Conservation (phyloP, 2,329 filamentous ascomycete species). For the Apiospora aurea region DNA sequence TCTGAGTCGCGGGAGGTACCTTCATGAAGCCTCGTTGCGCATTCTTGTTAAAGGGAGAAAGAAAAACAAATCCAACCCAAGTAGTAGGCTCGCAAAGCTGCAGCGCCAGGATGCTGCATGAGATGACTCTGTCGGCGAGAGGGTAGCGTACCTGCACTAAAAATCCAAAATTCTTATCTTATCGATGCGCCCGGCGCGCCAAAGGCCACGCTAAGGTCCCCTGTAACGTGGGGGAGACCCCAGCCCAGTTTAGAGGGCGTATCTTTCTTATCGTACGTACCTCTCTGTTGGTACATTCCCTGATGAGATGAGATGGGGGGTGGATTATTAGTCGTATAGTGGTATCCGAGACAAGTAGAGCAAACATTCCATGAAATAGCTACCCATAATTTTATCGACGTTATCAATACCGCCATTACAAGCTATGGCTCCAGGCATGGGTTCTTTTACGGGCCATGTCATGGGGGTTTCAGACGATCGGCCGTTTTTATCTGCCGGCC, state of each 20-base stretch:
- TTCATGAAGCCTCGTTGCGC: constrained; percentile 22
- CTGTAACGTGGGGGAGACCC: not conserved
- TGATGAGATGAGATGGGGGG: too few species aligned
- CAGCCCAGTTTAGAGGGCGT: not conserved
- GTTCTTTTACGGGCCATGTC: not conserved
- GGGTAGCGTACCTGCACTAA: not conserved
- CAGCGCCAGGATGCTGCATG: not conserved
- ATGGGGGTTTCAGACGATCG: constrained; percentile 1
- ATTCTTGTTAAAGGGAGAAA: not conserved
- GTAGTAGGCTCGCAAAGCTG: constrained; percentile 14
- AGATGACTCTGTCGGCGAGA: constrained; percentile 4
- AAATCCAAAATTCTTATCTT: constrained; percentile 11
- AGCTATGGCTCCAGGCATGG: not conserved
- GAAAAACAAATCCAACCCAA: not conserved
- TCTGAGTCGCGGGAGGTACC: not conserved
- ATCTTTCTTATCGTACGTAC: too few species aligned
- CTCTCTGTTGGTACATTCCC: too few species aligned
- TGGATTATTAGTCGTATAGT: too few species aligned
- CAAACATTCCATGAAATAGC: not conserved
- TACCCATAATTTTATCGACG: not conserved
- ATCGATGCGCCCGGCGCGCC: not conserved
- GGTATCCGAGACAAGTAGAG: not conserved
- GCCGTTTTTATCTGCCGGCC: constrained; percentile 16
- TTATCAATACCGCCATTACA: not conserved
- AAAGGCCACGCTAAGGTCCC: not conserved